Evolutionary conservation across 495 filamentous ascomycete species (phyloP).

Genomic region (Diplogelasinospora grovesii): DNA sequence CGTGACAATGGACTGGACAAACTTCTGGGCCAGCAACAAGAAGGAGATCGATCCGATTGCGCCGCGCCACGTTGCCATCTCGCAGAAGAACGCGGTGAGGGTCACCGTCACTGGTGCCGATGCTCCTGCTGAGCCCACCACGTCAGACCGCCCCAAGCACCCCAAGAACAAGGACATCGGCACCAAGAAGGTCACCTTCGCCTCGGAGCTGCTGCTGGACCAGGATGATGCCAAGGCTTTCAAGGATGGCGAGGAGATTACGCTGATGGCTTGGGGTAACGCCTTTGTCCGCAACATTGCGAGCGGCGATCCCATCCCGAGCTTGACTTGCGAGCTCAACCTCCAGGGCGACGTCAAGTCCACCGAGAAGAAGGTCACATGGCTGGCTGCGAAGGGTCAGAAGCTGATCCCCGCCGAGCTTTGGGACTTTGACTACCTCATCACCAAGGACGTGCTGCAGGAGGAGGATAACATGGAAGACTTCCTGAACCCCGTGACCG

Average conservation of each 20-base stretch:
- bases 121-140: constrained; percentile 55
- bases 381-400: constrained; percentile 70
- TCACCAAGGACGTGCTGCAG: constrained; percentile 84
- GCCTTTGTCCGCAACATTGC: constrained; percentile 64
- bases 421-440: constrained; percentile 85
- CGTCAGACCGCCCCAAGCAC: constrained; percentile 75
- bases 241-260: constrained; percentile 83
- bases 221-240: constrained; percentile 80
- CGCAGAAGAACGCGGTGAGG: constrained; percentile 58
- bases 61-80: constrained; percentile 76
- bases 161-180: constrained; percentile 80
- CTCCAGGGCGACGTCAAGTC: constrained; percentile 84
- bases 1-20: constrained; percentile 82
- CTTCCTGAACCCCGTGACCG: constrained; percentile 68
- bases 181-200: constrained; percentile 75
- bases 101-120: constrained; percentile 57
- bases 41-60: constrained; percentile 89
- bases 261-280: constrained; percentile 94
- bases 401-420: constrained; percentile 74
- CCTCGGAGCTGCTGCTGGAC: constrained; percentile 65
- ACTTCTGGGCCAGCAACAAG: constrained; percentile 93
- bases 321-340: constrained; percentile 70
- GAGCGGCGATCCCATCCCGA: constrained; percentile 51
- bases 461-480: constrained; percentile 78
- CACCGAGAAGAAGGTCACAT: constrained; percentile 94